Base-by-base conservation (phyloP, 495 filamentous ascomycete species). In the Bathelium albidoporum region DNA sequence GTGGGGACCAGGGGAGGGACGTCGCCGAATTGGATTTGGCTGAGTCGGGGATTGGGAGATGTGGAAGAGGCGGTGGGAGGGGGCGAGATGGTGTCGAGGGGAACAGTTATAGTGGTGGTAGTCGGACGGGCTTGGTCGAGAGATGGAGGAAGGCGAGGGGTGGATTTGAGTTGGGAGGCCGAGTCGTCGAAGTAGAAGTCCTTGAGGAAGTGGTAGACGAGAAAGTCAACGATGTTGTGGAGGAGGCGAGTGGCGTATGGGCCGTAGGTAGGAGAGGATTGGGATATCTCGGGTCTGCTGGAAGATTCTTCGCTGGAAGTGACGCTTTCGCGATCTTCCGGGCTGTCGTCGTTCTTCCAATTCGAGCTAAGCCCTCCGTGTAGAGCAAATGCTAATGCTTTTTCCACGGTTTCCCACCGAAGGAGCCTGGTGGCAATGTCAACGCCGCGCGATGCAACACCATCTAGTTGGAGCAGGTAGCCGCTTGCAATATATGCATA, bases 351-450 rank as follows among this genome's bases (percentile, higher is more conserved):
- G 32, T 61, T 59, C 2, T 16, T 43, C 59, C 62, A 71, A 31
- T 29, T 43, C 14, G 32, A 45, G 31, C 67, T 55, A 11, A 70
- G 53, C 1, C 71, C 65, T 24, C 68, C 69, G 9, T 70, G 62
- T 1, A 74, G 65, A 4, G 68, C 66, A 32, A 73, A 74, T 14
- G 45, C 53, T 14, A 76, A 61, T 2, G 65, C 67, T 18, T 65
- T 45, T 7, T 67, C 64, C 1, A 76, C 43, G 3, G 67, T 76
- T 58, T 76, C 73, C 74, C 73, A 74, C 53, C 71, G 66, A n/a
- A 76, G 55, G 4, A 74, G 62, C 2, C 58, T 58, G 32, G 62
- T 61, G 11, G 68, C 68, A 20, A 72, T 63, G 3, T 68, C 64
- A 18, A 73, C 28, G 16, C 71, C 73, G 29, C 70, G 62, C 28